Base-by-base conservation (phyloP, 2,329 filamentous ascomycete species). In the Apiospora kogelbergensis region DNA sequence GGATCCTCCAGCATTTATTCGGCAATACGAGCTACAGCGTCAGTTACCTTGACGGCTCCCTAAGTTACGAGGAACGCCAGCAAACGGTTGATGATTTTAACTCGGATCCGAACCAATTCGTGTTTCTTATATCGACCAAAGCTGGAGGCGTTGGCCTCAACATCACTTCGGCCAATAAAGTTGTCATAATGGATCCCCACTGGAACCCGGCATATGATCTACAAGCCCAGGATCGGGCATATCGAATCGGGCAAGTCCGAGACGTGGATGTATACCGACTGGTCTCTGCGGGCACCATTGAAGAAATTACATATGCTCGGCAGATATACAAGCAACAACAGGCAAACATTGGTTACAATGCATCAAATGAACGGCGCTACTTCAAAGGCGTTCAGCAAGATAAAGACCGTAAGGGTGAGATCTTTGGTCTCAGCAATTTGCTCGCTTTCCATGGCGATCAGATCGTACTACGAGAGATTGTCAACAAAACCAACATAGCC, bases 321-420 rank as follows among this genome's bases (percentile, higher is more conserved):
- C 96, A 99, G 76, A 96, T 99, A 46, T 99, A 99, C 85, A 99
- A 99, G 80, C 96, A 99, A 77, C 96, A 99, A 76, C 96, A 98
- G 81, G 95, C 96, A 33, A 98, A 98, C 76, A 98, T 99, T 69
- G 96, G 93, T 0, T 98, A 99, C 80, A 97, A 91, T 42, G 96
- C 96, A 0, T 97, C 93, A 0, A 92, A 91, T 6, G 96, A 99
- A 80, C 90, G 96, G 3, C 90, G 96, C 1, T 99, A 99, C 79
- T 99, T 99, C 83, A 94, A 92, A 73, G 96, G 96, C 48, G 93
- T 98, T 0, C 95, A 98, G 80, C 91, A 97, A 71, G 89, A 93
- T 73, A 89, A 89, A 30, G 88, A 89, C 37, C 90, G 95, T 72
- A 95, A 95, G 74, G 96, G 96, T 20, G 96, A 99, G 79, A 93